Evolutionary conservation across 2,329 filamentous ascomycete genomes (phyloP), one percentile per base, ranked within the genome.

Genomic region (Neonectria ditissima): DNA sequence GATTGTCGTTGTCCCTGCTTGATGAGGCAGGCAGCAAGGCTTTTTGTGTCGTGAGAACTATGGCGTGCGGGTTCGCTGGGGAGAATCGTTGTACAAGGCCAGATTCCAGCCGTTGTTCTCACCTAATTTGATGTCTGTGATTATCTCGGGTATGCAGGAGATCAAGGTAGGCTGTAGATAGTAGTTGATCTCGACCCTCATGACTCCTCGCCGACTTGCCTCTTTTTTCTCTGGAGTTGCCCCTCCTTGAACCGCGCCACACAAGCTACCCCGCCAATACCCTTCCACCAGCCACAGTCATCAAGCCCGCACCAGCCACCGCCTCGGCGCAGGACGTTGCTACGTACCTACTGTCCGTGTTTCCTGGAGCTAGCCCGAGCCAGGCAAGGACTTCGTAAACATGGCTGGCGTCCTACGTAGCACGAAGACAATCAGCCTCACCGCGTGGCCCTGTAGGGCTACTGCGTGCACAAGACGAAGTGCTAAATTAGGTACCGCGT

Each of bases 361-460:
- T 34, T 16, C 34, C 20, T 26, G 26, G 41, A 26, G 52, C 59
- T 62, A 62, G 52, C 59, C 45, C 28, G 24, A 20, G 39, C 47
- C 9, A 7, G 54, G 59, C 18, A 56, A 34, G 53, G 48, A 54
- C 52, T 56, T 62, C 59, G 59, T 45, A 28, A 37, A 20, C 50
- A 44, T n/a, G n/a, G n/a, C n/a, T n/a, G n/a, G n/a, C 47, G 41
- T 37, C 39, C 28, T 30, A 8, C 14, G 37, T 32, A n/a, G 43
- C 30, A 14, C 20, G 43, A 5, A n/a, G 44, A 53, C 30, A 30
- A 48, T 62, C 59, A 62, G 59, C 59, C 59, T 62, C 59, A 56
- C 53, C 59, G 52, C 53, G 53, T 56, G 53, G 59, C 59, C 59
- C 53, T 26, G 51, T 62, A 62, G 59, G 59, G 59, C 59, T 62